Conservation (phyloP, 1,284 basidiomycete species). For the Phlebopus sp. region DNA sequence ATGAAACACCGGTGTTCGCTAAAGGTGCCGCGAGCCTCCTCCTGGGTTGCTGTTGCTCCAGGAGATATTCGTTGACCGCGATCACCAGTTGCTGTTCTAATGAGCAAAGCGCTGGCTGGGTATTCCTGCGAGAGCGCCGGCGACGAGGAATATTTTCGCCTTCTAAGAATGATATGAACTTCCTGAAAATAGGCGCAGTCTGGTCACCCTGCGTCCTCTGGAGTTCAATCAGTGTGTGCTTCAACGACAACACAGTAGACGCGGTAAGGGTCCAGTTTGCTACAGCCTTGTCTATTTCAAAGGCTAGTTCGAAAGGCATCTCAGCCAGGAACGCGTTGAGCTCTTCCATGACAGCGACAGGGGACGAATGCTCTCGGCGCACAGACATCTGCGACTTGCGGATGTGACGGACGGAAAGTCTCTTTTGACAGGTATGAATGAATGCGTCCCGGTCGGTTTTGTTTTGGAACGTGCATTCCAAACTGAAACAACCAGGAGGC, state of each 20-base stretch:
- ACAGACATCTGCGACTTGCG: constrained; percentile 9
- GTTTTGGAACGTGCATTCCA: constrained; percentile 28
- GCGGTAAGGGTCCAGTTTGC: constrained; percentile 27
- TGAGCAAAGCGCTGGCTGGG: constrained; percentile 7
- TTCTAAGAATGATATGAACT: constrained; percentile 26
- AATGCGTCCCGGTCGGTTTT: constrained; percentile 28
- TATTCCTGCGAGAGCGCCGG: neutral
- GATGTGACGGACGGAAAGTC: constrained; percentile 23
- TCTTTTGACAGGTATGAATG: constrained; percentile 20
- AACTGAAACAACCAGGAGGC: constrained; percentile 28
- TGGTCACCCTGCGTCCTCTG: constrained; percentile 11
- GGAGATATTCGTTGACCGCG: constrained; percentile 23
- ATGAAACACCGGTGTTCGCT: constrained; percentile 22
- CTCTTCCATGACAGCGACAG: neutral
- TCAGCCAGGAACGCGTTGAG: constrained; percentile 24
- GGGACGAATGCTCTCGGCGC: constrained; percentile 10
- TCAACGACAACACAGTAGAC: constrained; percentile 22
- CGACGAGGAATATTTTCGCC: constrained; percentile 10
- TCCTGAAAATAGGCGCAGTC: constrained; percentile 31
- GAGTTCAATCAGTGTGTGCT: constrained; percentile 20
- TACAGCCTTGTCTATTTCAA: constrained; percentile 39
- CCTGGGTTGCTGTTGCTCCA: constrained; percentile 24
- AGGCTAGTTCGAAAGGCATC: constrained; percentile 37
- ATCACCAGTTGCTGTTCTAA: constrained; percentile 19
- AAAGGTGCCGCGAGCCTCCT: constrained; percentile 22